These are phyloP conservation scores for Nyctanthes arbortristis DNA, from an alignment of 257 asterid genomes.

Conservation along the genomic window DNA sequence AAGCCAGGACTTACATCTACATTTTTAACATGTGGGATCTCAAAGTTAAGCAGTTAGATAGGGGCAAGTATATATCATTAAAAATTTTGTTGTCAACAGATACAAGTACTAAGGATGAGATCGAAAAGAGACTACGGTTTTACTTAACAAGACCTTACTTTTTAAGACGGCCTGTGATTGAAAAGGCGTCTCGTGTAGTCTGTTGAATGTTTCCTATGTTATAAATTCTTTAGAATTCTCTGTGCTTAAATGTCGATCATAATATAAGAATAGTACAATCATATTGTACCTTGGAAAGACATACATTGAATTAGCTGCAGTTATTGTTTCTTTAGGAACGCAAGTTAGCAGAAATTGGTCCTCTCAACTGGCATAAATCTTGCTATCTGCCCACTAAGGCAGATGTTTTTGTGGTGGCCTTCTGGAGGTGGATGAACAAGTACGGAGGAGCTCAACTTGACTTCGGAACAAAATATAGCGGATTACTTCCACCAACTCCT, in stretches of 20 bases:
- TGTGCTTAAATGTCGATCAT: background rate
- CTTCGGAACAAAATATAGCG: slow-evolving; percentile 57
- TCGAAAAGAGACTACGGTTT: background rate
- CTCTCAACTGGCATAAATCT: slow-evolving; percentile 68
- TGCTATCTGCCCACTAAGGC: slow-evolving; percentile 81
- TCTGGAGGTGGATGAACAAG: slow-evolving; percentile 77
- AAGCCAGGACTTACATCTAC: no score
- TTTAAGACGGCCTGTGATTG: background rate
- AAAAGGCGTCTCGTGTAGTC: background rate
- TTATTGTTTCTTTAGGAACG: slow-evolving; percentile 50
- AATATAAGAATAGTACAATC: background rate
- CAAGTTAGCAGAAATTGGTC: slow-evolving; percentile 53
- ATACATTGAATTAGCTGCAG: background rate
- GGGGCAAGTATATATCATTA: background rate
- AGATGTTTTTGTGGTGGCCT: slow-evolving; percentile 58
- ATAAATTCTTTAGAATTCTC: background rate
- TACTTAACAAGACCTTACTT: background rate
- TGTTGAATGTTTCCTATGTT: background rate
- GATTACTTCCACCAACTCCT: slow-evolving; percentile 61
- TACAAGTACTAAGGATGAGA: background rate
- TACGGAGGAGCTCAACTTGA: slow-evolving; percentile 64
- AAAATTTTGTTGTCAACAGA: no score
- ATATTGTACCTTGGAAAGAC: background rate
- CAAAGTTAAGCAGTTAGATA: background rate
- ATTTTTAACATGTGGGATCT: no score